These are phyloP conservation scores for Trypanosoma grayi DNA, from an alignment of 208 protist genomes.

Conservation along the genomic window DNA sequence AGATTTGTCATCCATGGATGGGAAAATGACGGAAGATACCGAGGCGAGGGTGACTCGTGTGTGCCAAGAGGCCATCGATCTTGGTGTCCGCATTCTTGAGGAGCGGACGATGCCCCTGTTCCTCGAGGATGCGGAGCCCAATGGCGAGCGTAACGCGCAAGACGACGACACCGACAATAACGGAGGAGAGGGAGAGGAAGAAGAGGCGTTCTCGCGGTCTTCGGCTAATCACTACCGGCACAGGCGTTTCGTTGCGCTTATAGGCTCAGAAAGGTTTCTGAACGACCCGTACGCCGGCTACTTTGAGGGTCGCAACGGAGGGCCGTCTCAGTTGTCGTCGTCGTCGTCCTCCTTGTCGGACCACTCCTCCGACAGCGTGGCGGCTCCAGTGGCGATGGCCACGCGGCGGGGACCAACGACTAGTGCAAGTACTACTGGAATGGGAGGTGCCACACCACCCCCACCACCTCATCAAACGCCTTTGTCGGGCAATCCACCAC, in stretches of 20 bases:
- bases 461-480: constrained; percentile 5
- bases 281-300: constrained; percentile 49
- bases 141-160: background rate
- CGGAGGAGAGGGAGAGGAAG: constrained; percentile 13
- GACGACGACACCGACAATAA: too few species aligned
- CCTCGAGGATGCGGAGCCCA: background rate
- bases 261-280: constrained; percentile 52
- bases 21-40: constrained; percentile 11
- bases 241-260: constrained; percentile 41
- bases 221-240: constrained; percentile 30
- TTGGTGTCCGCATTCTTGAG: constrained; percentile 23
- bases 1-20: constrained; percentile 3
- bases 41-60: constrained; percentile 15
- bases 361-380: background rate
- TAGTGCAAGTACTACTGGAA: background rate
- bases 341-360: too few species aligned
- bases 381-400: background rate
- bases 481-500: background rate
- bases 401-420: background rate
- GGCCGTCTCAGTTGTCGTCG: background rate
- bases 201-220: constrained; percentile 17
- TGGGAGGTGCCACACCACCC: background rate
- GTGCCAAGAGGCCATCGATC: constrained; percentile 29
- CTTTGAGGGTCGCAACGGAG: constrained; percentile 5
- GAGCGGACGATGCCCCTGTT: constrained; percentile 29